Evolutionary conservation across 352 stramenopile genomes (phyloP).

Genomic region (Globisporangium orthogonon): DNA sequence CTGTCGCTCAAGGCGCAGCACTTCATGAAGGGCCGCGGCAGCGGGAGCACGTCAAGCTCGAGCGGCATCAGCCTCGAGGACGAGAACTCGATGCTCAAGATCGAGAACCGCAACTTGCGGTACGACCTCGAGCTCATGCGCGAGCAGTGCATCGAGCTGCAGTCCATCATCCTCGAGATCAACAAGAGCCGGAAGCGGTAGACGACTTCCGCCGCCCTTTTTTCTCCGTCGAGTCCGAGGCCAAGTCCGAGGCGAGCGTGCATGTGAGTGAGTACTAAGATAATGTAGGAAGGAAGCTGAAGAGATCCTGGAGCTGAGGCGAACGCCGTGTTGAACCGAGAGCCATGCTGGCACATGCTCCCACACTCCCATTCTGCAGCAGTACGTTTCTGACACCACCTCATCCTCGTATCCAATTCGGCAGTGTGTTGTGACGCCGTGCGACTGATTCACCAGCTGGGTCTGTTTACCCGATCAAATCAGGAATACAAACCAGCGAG

Average conservation of each 20-base stretch:
- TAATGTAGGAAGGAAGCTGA: background rate
- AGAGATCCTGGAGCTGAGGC: background rate
- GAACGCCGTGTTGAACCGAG: no score
- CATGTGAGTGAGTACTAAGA: slow-evolving; percentile 5
- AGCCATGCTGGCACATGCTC: no score
- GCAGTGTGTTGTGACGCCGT: no score
- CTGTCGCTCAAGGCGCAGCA: slow-evolving; percentile 62
- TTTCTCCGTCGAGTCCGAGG: no score
- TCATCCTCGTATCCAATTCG: no score
- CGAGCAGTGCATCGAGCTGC: slow-evolving; percentile 83
- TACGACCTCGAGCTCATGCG: slow-evolving; percentile 87
- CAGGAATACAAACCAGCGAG: no score
- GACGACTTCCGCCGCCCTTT: background rate
- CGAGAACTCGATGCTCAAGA: slow-evolving; percentile 84
- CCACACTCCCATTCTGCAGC: no score
- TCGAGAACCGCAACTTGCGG: slow-evolving; percentile 85
- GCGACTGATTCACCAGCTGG: no score
- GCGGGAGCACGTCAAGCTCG: slow-evolving; percentile 51
- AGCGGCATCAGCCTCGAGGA: slow-evolving; percentile 72
- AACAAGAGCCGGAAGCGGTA: slow-evolving; percentile 87
- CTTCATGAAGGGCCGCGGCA: slow-evolving; percentile 55
- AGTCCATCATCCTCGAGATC: slow-evolving; percentile 87
- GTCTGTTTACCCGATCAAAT: no score
- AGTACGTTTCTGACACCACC: no score
- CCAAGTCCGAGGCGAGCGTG: background rate